These are phyloP conservation scores for Talaromyces sp. DNA, from an alignment of 2,329 filamentous ascomycete species.

Conservation along the genomic window DNA sequence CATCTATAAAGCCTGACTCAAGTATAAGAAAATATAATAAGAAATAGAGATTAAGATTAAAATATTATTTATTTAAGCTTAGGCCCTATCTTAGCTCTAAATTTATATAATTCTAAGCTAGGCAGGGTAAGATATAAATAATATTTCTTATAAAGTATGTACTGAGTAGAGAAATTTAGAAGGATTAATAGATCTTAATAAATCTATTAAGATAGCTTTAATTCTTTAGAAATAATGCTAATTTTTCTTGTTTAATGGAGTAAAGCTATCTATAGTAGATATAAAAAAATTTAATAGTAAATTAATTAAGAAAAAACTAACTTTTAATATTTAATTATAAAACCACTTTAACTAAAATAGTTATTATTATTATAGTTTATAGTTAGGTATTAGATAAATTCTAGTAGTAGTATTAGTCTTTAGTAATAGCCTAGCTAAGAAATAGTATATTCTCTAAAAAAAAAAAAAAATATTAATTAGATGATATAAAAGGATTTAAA, in stretches of 20 bases:
- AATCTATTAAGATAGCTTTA: neutral
- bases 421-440: too few species aligned
- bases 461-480: neutral
- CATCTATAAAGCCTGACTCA: neutral
- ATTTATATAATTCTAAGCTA: too few species aligned
- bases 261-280: neutral
- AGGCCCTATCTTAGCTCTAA: neutral
- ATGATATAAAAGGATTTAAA: neutral
- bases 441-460: neutral
- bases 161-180: neutral
- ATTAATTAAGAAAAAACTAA: neutral
- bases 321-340: neutral
- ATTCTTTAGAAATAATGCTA: neutral
- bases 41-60: neutral
- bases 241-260: neutral
- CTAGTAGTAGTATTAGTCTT: too few species aligned
- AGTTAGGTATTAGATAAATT: too few species aligned
- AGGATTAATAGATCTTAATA: neutral
- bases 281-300: neutral
- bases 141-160: neutral
- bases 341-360: too few species aligned
- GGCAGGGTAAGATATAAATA: neutral
- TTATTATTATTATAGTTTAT: too few species aligned
- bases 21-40: neutral
- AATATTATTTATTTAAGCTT: neutral